phyloP scores from a whole-genome alignment of 768 basidiomycete genomes.

The Lentinula aciculospora region DNA sequence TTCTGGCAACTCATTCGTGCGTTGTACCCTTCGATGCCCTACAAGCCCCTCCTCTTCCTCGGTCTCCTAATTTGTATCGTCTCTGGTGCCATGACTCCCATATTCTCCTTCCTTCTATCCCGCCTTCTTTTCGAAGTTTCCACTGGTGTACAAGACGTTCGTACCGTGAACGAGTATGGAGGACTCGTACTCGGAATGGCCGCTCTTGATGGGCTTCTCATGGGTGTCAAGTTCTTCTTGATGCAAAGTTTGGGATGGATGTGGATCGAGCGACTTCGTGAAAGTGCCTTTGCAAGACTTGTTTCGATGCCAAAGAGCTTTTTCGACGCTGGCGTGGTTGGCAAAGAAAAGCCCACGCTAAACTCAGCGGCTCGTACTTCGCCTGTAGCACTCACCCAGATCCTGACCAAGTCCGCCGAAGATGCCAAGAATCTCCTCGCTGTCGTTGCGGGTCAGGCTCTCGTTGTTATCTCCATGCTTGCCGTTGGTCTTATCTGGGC shows the following conservation, averaged over 20 bases:
- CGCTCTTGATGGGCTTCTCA: conserved; percentile 66
- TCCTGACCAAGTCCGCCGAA: conserved; percentile 83
- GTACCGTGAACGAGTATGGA: conserved; percentile 63
- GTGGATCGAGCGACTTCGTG: conserved; percentile 72
- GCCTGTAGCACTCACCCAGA: conserved; percentile 50
- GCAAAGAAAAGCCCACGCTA: background rate
- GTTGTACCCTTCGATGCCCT: conserved; percentile 67
- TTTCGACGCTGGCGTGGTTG: conserved; percentile 51
- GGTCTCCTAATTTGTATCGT: conserved; percentile 66
- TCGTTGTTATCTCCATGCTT: conserved; percentile 80
- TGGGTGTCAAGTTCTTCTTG: conserved; percentile 72
- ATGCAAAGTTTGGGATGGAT: conserved; percentile 71
- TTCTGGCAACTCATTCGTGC: conserved; percentile 43
- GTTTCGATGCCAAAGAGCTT: conserved; percentile 80
- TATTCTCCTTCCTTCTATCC: conserved; percentile 90
- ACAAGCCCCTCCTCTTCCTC: conserved; percentile 62
- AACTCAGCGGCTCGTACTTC: conserved; percentile 32
- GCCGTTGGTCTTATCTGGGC: conserved; percentile 86
- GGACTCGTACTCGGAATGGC: conserved; percentile 70
- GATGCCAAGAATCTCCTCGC: conserved; percentile 79
- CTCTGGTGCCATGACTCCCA: conserved; percentile 81
- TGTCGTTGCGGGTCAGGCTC: conserved; percentile 61
- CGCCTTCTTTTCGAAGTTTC: conserved; percentile 74
- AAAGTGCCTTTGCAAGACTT: conserved; percentile 47
- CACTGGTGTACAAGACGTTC: conserved; percentile 56